A percentile compares a stretch with the other conserved stretches of the same genome.
Evolutionary conservation across 2,329 filamentous ascomycete species (phyloP).

Genomic region (Leptographium procerum): DNA sequence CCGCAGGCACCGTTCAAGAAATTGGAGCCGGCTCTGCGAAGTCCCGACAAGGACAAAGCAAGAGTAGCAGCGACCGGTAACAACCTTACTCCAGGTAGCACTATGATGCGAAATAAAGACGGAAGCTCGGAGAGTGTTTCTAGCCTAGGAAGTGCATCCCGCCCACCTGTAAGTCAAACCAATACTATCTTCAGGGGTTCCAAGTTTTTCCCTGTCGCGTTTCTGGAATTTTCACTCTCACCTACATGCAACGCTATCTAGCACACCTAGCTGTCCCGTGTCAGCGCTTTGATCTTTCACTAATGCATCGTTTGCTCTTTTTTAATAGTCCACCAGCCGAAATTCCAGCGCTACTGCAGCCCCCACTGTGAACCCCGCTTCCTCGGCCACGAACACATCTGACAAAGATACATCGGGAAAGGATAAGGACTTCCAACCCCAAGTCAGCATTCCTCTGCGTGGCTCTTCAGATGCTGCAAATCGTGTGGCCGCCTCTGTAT

Average conservation of each 20-base stretch:
- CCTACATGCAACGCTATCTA: conserved; percentile 2
- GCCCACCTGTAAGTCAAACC: conserved; percentile 55
- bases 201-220: conserved; percentile 1
- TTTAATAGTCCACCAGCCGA: conserved; percentile 48
- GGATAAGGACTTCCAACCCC: conserved; percentile 42
- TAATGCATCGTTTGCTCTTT: conserved; percentile 27
- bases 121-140: conserved; percentile 57
- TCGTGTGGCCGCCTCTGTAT: conserved; percentile 56
- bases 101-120: conserved; percentile 28
- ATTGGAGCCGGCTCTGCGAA: conserved; percentile 18
- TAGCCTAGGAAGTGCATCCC: conserved; percentile 45
- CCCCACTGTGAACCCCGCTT: conserved; percentile 41
- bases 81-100: neutral
- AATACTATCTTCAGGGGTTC: neutral
- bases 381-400: conserved; percentile 19
- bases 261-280: neutral
- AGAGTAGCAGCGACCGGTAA: conserved; percentile 18
- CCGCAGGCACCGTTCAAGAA: conserved; percentile 24
- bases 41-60: conserved; percentile 24
- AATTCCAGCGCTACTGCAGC: conserved; percentile 33
- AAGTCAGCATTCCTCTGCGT: conserved; percentile 48
- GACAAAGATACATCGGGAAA: conserved; percentile 29
- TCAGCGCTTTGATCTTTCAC: conserved; percentile 18
- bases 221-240: neutral
- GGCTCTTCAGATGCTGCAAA: conserved; percentile 54